Base-by-base conservation (phyloP, 2,329 filamentous ascomycete genomes). In the Alternaria longipes region DNA sequence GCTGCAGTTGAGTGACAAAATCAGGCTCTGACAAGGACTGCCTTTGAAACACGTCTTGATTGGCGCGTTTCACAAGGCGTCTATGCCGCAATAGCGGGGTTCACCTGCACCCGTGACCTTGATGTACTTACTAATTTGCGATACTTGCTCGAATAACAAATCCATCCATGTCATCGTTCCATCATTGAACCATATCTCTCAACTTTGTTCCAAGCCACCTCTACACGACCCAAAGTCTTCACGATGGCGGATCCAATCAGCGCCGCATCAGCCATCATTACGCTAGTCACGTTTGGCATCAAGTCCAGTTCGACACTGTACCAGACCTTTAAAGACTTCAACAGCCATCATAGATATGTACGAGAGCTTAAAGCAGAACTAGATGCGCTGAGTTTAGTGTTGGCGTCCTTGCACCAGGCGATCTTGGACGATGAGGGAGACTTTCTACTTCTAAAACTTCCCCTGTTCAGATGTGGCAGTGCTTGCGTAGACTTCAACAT, bases 401-500 rank as follows among this genome's bases (percentile, higher is more conserved):
- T 66, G 22, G 49, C 54, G 44, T 62, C 59, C 4, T 47, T 68
- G 18, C 57, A 11, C 49, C 51, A 68, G 9, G 59, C 61, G 8
- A 47, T 63, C 11, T 42, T 50, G 42, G 41, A 53, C 12, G 41
- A 42, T 54, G 56, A 64, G 24, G 42, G 55, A 44, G 54, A 65
- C 38, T 12, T 68, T 16, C 26, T 61, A 20, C 59, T 55, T 40
- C 66, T 78, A 63, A 70, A 74, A 63, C 70, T 81, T 56, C 81
- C 81, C 54, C 63, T 84, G 53, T 70, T 68, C 53, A 77, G 78
- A 65, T 84, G 80, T 61, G 77, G 78, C 41, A 78, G 79, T 62
- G 77, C 80, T 28, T 84, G 80, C 60, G 71, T 77, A 61, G 79
- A 81, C 20, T 84, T 84, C 65, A 66, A 78, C 54, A 46, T 75